These are phyloP conservation scores for Tausonia pullulans DNA, from an alignment of 1,284 basidiomycete species.

Conservation along the genomic window DNA sequence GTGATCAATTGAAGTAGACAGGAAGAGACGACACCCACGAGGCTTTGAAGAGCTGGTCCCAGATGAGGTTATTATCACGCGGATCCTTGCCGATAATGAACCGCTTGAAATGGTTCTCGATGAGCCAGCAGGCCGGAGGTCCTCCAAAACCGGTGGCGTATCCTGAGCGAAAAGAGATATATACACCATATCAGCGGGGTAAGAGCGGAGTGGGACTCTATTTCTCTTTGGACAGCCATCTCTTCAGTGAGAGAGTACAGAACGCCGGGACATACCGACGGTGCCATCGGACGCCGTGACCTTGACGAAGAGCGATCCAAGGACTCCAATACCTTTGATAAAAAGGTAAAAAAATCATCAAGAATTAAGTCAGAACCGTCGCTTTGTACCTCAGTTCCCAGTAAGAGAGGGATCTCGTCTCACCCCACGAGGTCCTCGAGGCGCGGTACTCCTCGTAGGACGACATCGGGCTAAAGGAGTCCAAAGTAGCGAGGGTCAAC, in stretches of 20 bases:
- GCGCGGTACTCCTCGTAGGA: conserved; percentile 21
- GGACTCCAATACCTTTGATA: conserved; percentile 28
- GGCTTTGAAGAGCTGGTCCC: conserved; percentile 36
- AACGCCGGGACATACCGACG: conserved; percentile 40
- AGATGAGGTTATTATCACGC: conserved; percentile 40
- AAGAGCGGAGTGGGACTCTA: neutral
- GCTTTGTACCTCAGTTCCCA: no score
- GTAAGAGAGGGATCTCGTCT: conserved; percentile 26
- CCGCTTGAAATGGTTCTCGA: conserved; percentile 43
- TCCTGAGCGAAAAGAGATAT: neutral
- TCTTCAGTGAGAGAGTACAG: neutral
- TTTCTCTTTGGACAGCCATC: no score
- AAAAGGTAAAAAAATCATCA: neutral
- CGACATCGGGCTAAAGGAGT: neutral
- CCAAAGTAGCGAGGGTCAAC: neutral
- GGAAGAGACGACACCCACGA: conserved; percentile 6
- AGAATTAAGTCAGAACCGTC: neutral
- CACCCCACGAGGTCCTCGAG: conserved; percentile 39
- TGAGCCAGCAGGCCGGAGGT: conserved; percentile 45
- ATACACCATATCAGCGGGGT: neutral
- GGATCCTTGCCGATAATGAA: conserved; percentile 45
- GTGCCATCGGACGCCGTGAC: conserved; percentile 42
- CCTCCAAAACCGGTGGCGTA: conserved; percentile 37
- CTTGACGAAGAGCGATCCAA: conserved; percentile 43
- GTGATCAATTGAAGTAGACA: neutral